Base-by-base conservation (phyloP, 2,329 filamentous ascomycete genomes). In the Colletotrichum agaves region DNA sequence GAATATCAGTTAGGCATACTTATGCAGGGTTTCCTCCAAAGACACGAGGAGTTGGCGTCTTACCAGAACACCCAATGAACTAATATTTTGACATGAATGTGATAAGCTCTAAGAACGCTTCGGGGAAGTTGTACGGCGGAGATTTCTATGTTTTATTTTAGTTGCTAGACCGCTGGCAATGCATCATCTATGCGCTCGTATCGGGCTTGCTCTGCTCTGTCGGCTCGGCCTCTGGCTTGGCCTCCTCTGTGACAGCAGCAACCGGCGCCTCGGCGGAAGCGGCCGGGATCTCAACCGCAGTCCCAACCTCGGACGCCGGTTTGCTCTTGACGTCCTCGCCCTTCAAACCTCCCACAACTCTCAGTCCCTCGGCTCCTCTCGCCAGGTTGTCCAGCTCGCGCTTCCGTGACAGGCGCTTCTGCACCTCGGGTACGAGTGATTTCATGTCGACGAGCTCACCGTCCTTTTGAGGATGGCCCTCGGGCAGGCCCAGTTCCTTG, bases 391-490 rank as follows among this genome's bases (percentile, higher is more conserved):
- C 83, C 39, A 84, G 74, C 72, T 79, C 78, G 57, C 78, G 76
- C 73, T 82, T 83, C 66, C 81, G 77, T 63, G 78, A 75, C 56
- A 84, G 77, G 15, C 81, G 75, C 69, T 69, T 73, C 77, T 85
- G 87, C 46, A 94, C 84, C 78, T 93, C 91, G 12, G 81, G 77
- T 3, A 89, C 87, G 75, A 94, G 80, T 62, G 89, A 83, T 35
- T 79, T 80, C 71, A 91, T 84, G 60, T 90, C 83, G 21, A 98
- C 88, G 63, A 94, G 80, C 46, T 94, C 86, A 56, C 94, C 95
- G 67, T 97, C 92, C 83, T 98, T 97, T 78, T 97, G 93, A 0
- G 93, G 90, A 84, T 98, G 92, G 27, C 90, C 93, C 44, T 96
- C 91, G 3, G 87, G 86, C 63, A 97, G 83, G 50, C 93, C 83